phyloP scores from a whole-genome alignment of 768 basidiomycete genomes.

The Boletus reticulatus region DNA sequence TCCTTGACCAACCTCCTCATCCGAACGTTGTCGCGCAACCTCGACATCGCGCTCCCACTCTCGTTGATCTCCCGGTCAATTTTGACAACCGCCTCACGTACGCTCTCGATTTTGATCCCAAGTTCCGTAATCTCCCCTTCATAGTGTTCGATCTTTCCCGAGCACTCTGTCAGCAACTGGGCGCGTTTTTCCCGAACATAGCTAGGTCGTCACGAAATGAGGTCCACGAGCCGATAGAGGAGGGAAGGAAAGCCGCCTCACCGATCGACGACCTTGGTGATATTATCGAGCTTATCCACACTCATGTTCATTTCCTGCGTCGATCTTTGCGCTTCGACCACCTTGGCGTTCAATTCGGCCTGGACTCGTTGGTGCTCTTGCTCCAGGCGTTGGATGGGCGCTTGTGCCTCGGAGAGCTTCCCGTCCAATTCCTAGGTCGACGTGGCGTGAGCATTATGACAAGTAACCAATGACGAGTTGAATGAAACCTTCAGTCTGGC shows the following conservation, averaged over 20 bases:
- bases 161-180: constrained; percentile 57
- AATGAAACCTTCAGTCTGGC: constrained; percentile 49
- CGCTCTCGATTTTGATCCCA: constrained; percentile 37
- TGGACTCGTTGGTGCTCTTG: constrained; percentile 50
- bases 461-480: neutral
- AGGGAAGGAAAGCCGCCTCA: constrained; percentile 22
- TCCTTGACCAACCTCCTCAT: constrained; percentile 66
- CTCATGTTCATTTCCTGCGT: constrained; percentile 67
- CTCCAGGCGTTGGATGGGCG: constrained; percentile 64
- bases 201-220: constrained; percentile 37
- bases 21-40: constrained; percentile 80
- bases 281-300: constrained; percentile 57
- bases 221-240: neutral
- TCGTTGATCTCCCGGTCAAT: constrained; percentile 81
- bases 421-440: constrained; percentile 56
- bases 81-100: constrained; percentile 45
- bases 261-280: constrained; percentile 67
- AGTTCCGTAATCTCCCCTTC: constrained; percentile 46
- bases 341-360: constrained; percentile 47
- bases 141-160: constrained; percentile 48
- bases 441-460: neutral
- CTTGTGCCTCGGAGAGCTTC: constrained; percentile 58
- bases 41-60: constrained; percentile 64
- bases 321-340: constrained; percentile 49
- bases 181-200: constrained; percentile 71